Conservation (phyloP, 306 rosid genomes). For the Albizia julibrissin region DNA sequence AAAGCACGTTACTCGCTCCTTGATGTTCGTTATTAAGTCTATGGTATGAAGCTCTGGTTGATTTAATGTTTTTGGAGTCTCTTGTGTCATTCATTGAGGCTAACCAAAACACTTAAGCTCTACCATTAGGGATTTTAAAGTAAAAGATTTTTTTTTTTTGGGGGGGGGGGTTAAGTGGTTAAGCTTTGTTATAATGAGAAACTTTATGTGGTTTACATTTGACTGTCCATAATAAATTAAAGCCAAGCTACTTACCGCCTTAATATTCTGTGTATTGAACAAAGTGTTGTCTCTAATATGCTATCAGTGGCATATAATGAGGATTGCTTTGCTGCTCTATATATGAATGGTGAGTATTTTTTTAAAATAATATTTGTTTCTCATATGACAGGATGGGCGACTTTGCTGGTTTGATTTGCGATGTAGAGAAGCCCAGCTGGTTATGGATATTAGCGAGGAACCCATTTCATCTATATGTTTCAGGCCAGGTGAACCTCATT, state of each 20-base stretch:
- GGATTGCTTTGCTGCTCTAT: not conserved
- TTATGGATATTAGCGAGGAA: conserved; percentile 71
- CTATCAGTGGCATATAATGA: not conserved
- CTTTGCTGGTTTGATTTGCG: conserved; percentile 97
- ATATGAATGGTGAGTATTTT: not conserved
- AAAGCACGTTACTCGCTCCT: not conserved
- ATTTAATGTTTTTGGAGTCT: not conserved
- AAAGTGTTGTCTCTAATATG: not conserved
- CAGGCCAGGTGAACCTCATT: conserved; percentile 57
- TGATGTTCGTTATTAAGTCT: not conserved
- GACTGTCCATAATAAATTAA: not conserved
- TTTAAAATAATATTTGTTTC: not conserved
- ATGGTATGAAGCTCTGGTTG: not conserved
- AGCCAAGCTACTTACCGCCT: not conserved
- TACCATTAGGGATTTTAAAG: not conserved
- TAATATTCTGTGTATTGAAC: not conserved
- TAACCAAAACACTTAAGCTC: not conserved
- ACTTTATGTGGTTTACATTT: not conserved
- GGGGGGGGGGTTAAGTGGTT: not conserved
- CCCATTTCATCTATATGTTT: conserved; percentile 75
- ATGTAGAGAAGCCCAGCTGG: conserved; percentile 58
- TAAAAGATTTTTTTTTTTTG: not conserved
- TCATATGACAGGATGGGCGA: conserved; percentile 67
- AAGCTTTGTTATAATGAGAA: not conserved
- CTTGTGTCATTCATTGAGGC: not conserved